Evolutionary conservation across 768 basidiomycete species (phyloP), one percentile per base, ranked within the genome.

Genomic region (Tylopilus intermedius): DNA sequence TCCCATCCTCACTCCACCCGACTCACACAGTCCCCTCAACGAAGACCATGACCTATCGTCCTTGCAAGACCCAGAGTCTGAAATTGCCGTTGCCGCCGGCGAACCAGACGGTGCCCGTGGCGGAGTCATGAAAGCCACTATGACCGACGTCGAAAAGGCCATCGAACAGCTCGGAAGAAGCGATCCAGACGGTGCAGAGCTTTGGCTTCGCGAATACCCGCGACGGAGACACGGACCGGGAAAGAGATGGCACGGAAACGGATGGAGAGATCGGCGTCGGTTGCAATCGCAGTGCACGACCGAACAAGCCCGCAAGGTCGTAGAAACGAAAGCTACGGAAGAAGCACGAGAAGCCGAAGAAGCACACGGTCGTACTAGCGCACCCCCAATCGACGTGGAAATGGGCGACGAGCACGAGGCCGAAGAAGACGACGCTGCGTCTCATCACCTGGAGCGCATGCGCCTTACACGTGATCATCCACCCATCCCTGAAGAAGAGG

Each of bases 71-170:
- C 55, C 8, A 22, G 65, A 62, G 9, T 55, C 66, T 18, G 63
- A 57, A 40, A 62, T 64, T 49, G 63, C 59, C 11, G 64, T 73
- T 13, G 57, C 59, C 30, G 56, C 53, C 29, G 68, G 57, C 45
- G 67, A 50, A 40, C 65, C 54, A 37, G 63, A 51, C 47, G 45
- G 42, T 41, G 54, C 35, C 27, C 60, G 78, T 42, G 78, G 72
- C 13, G 81, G 80, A 55, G 80, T 88, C 51, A 92, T 95, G 88
- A 81, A 81, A 38, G 89, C 86, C 2, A 95, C 92, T 2, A 78
- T 94, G 77, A 91, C 87, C 3, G 91, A 94, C 52, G 89, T 95
- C 6, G 89, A 95, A 68, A 74, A 89, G 58, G 92, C 91, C 18
- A 93, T 94, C 60, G 89, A 94, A 55, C 89, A 93, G 61, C 83